phyloP scores from a whole-genome alignment of 2,329 filamentous ascomycete species.

The Cytospora paraplurivora region DNA sequence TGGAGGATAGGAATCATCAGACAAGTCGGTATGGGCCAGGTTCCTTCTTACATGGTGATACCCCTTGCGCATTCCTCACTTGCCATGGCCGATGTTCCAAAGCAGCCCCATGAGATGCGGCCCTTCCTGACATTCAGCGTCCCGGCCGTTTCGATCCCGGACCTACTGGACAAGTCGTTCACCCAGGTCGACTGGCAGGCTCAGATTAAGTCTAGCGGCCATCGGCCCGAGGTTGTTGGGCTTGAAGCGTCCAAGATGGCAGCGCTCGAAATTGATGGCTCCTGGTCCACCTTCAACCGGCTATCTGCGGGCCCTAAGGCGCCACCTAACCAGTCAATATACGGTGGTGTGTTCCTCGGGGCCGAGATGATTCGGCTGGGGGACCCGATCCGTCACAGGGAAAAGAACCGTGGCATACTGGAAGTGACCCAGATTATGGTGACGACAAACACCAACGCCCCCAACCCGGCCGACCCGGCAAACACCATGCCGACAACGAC shows the following conservation, averaged over 20 bases:
- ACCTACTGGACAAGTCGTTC: conserved; percentile 34
- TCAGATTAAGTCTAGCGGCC: conserved; percentile 28
- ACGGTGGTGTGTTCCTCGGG: conserved; percentile 40
- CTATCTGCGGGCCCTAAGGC: conserved; percentile 29
- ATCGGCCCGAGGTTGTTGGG: conserved; percentile 33
- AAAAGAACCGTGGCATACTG: conserved; percentile 22
- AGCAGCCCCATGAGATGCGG: conserved; percentile 36
- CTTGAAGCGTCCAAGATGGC: conserved; percentile 44
- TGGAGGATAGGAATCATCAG: conserved; percentile 42
- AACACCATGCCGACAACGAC: conserved; percentile 6
- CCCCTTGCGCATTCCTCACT: conserved; percentile 37
- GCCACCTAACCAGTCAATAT: conserved; percentile 31
- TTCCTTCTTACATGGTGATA: conserved; percentile 34
- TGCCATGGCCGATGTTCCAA: conserved; percentile 31
- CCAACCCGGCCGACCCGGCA: conserved; percentile 30
- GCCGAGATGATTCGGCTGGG: conserved; percentile 40
- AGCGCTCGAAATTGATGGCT: conserved; percentile 40
- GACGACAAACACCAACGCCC: conserved; percentile 20
- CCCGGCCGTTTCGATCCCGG: conserved; percentile 33
- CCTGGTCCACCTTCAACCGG: conserved; percentile 39
- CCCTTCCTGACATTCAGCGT: conserved; percentile 44
- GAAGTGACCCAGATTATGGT: conserved; percentile 35
- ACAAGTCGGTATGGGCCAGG: conserved; percentile 26
- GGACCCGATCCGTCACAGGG: conserved; percentile 39
- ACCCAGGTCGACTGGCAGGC: conserved; percentile 37